Conservation (phyloP, 2,329 filamentous ascomycete species). For the Pezicula neosporulosa region DNA sequence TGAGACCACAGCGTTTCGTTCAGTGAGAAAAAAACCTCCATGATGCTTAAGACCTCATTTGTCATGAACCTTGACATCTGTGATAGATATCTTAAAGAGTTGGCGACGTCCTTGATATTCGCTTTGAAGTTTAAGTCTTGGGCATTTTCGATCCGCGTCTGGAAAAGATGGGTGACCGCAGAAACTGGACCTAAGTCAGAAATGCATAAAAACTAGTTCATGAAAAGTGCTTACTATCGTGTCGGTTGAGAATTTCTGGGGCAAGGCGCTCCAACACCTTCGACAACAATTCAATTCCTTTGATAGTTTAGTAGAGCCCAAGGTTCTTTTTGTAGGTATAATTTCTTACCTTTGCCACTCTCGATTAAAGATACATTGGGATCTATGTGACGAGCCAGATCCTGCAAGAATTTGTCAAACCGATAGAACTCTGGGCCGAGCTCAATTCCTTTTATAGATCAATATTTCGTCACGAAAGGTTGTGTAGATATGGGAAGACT, state of each 20-base stretch:
- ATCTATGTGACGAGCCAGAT: too few relatives aligned
- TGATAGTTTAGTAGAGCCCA: too few relatives aligned
- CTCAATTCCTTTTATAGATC: constrained; percentile 10
- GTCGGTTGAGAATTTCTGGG: too few relatives aligned
- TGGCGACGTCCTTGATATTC: not conserved
- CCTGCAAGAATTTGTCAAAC: too few relatives aligned
- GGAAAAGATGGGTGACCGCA: not conserved
- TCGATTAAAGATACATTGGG: too few relatives aligned
- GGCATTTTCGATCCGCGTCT: not conserved
- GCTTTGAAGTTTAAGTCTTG: not conserved
- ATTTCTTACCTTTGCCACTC: too few relatives aligned
- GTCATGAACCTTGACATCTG: not conserved
- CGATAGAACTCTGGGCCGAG: constrained; percentile 1
- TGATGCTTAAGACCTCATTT: not conserved
- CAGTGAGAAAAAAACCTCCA: not conserved
- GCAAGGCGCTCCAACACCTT: too few relatives aligned
- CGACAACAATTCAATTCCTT: too few relatives aligned
- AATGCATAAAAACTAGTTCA: too few relatives aligned
- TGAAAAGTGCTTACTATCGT: too few relatives aligned
- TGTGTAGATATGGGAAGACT: not conserved
- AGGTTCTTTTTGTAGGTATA: too few relatives aligned
- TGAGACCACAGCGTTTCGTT: not conserved
- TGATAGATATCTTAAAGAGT: not conserved
- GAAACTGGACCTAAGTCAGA: not conserved
- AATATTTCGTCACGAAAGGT: not conserved